A percentile compares a stretch with the other conserved stretches of the same genome.
phyloP scores from a whole-genome alignment of 371 early-diverging fungal genomes.

The Zychaea mexicana region DNA sequence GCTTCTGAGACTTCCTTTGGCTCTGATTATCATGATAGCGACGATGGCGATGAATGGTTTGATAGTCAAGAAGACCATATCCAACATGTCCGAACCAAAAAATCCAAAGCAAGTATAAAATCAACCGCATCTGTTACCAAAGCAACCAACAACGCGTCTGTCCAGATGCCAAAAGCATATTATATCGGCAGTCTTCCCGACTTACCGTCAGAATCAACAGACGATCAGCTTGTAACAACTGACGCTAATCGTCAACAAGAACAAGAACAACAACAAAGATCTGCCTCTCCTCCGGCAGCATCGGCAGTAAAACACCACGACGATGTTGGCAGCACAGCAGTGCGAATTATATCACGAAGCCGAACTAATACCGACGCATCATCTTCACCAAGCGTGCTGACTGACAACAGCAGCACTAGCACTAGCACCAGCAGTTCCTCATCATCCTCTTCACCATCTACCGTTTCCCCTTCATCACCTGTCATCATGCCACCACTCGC shows the following conservation, averaged over 20 bases:
- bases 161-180: not conserved
- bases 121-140: not conserved
- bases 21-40: not conserved
- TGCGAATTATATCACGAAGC: not conserved
- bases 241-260: too few species aligned
- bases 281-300: not conserved
- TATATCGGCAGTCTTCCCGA: not conserved
- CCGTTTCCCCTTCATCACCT: not conserved
- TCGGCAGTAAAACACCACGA: not conserved
- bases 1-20: conserved; percentile 13
- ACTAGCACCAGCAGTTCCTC: not conserved
- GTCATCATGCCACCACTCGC: not conserved
- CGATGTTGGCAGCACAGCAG: not conserved
- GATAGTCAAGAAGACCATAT: conserved; percentile 16
- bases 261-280: too few species aligned
- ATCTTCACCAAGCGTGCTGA: not conserved
- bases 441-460: not conserved
- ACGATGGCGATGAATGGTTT: conserved; percentile 17
- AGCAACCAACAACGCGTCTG: not conserved
- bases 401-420: not conserved
- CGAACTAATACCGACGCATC: not conserved
- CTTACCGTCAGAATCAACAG: not conserved
- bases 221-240: not conserved
- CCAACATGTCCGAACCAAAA: not conserved
- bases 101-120: not conserved